phyloP scores from a whole-genome alignment of 2,329 filamentous ascomycete species.

The Ascochyta lentis region DNA sequence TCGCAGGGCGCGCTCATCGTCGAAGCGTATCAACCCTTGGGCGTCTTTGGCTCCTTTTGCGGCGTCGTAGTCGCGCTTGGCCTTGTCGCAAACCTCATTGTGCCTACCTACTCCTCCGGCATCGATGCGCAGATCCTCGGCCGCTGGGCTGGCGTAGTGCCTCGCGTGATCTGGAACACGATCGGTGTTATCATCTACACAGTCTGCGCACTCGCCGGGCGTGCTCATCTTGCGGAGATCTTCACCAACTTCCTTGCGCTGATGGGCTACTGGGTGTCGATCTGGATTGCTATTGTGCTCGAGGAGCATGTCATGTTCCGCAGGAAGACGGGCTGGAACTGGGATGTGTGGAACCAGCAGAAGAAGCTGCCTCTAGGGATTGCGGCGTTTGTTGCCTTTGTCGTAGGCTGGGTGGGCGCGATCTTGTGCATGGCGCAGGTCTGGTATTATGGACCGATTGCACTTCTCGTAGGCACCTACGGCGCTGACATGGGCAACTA shows the following conservation, averaged over 20 bases:
- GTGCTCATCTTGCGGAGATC: constrained; percentile 66
- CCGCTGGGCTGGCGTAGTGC: constrained; percentile 63
- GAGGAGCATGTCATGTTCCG: constrained; percentile 70
- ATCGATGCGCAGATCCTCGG: constrained; percentile 74
- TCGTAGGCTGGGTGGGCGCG: constrained; percentile 69
- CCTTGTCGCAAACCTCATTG: constrained; percentile 69
- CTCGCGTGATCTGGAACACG: constrained; percentile 70
- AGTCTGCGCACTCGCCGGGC: constrained; percentile 68
- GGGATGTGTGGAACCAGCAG: constrained; percentile 66
- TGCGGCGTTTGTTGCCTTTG: constrained; percentile 66
- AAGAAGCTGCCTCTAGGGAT: constrained; percentile 67
- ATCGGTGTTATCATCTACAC: constrained; percentile 68
- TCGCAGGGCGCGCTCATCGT: constrained; percentile 71
- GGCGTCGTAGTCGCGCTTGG: constrained; percentile 69
- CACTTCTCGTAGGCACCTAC: constrained; percentile 62
- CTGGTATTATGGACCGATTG: constrained; percentile 72
- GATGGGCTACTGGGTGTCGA: constrained; percentile 74
- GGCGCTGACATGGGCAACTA: constrained; percentile 68
- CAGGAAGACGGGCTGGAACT: constrained; percentile 60
- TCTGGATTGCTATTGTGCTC: constrained; percentile 68
- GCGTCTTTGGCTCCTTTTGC: constrained; percentile 71
- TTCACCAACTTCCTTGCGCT: constrained; percentile 73
- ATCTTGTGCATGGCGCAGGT: constrained; percentile 73
- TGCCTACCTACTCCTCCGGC: constrained; percentile 67
- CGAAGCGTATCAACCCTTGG: constrained; percentile 65